A percentile compares a stretch with the other conserved stretches of the same genome.
Evolutionary conservation across 2,329 filamentous ascomycete species (phyloP).

Genomic region (Colletotrichum neosansevieriae): DNA sequence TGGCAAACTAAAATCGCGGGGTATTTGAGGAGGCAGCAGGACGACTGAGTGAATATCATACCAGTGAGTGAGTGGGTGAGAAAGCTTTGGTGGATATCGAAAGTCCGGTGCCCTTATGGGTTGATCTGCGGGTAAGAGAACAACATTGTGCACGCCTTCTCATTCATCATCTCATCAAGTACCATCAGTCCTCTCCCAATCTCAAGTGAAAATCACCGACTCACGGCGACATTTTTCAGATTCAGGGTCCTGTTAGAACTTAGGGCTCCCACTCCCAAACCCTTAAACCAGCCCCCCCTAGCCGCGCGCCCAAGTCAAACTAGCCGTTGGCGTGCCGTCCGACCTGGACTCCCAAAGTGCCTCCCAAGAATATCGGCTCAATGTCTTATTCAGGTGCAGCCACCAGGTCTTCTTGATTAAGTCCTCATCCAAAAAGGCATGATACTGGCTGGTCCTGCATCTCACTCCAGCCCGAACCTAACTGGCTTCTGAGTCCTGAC

Average conservation of each 20-base stretch:
- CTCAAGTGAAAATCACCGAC: background rate
- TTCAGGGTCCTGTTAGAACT: constrained; percentile 29
- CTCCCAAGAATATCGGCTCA: background rate
- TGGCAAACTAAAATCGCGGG: constrained; percentile 38
- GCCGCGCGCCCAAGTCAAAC: background rate
- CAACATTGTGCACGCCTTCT: background rate
- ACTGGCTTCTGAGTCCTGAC: background rate
- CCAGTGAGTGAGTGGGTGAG: no score
- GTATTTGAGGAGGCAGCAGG: background rate
- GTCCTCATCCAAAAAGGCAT: background rate
- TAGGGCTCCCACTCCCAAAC: constrained; percentile 35
- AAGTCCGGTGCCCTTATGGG: background rate
- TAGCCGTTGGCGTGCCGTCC: background rate
- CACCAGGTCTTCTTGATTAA: no score
- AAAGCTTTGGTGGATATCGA: background rate
- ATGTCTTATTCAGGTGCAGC: no score
- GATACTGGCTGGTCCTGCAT: background rate
- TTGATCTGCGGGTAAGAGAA: constrained; percentile 1
- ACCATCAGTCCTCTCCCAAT: background rate
- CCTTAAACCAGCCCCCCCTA: constrained; percentile 32
- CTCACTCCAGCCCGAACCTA: background rate
- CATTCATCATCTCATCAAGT: background rate
- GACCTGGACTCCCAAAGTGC: background rate
- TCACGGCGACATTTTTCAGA: constrained; percentile 6
- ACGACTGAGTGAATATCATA: background rate